Evolutionary conservation across 306 rosid genomes (phyloP).

Genomic region (Purshia tridentata): DNA sequence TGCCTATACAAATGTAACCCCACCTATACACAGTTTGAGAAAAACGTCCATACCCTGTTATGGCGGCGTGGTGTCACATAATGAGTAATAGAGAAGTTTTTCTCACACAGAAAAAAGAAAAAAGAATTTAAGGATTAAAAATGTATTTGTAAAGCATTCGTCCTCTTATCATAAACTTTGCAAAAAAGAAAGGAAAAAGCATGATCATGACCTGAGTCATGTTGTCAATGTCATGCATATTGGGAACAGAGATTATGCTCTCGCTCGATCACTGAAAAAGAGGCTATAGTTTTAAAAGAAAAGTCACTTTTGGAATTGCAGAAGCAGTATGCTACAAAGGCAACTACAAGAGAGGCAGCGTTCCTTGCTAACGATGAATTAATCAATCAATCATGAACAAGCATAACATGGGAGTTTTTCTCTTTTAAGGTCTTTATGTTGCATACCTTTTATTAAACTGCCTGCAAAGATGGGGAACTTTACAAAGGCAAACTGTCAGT

Average conservation of each 20-base stretch:
- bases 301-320: too few relatives aligned
- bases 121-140: too few relatives aligned
- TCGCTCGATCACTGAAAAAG: too few relatives aligned
- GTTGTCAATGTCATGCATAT: not conserved
- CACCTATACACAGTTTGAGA: too few relatives aligned
- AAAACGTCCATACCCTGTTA: too few relatives aligned
- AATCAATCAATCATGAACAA: not conserved
- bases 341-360: not conserved
- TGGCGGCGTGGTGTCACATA: too few relatives aligned
- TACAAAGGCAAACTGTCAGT: slow-evolving; percentile 30
- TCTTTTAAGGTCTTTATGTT: slow-evolving; percentile 36
- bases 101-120: not conserved
- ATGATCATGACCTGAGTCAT: not conserved
- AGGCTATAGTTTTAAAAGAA: too few relatives aligned
- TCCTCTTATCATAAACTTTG: too few relatives aligned
- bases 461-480: slow-evolving; percentile 32
- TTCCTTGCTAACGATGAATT: not conserved
- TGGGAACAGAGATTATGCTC: not conserved
- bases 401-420: slow-evolving; percentile 6
- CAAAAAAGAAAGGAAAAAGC: not conserved
- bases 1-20: too few relatives aligned
- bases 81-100: too few relatives aligned
- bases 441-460: slow-evolving; percentile 41
- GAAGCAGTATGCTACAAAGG: too few relatives aligned
- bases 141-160: too few relatives aligned